Evolutionary conservation across 2,329 filamentous ascomycete genomes (phyloP), one percentile per base, ranked within the genome.

Genomic region (Eutypella sp.): DNA sequence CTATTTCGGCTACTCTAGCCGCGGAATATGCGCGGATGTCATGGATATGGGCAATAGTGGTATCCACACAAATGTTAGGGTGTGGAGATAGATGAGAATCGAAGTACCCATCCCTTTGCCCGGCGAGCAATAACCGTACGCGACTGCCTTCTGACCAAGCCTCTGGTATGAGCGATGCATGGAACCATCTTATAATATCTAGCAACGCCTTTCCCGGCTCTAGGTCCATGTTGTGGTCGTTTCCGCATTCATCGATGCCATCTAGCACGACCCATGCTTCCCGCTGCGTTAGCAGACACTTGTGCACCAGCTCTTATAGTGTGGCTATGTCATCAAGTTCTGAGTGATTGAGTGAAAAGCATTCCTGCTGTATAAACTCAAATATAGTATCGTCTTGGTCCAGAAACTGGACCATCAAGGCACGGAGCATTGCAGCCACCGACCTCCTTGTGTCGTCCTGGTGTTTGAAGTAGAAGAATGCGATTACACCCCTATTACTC

Each of bases 401-500:
- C 2, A 44, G 42, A 6, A 49, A 20, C 36, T 49, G 47, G 20
- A 33, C 40, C n/a, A 49, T 15, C 5, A 49, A 16, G 18, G 47
- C 19, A n/a, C 47, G 44, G 3, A 47, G 15, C 48, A 52, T 50
- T 8, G 42, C 2, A 10, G 8, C 10, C 41, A 50, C 45, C 1
- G 45, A 45, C 6, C 18, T 36, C 19, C 47, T 52, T 2, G 40
- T 42, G 5, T 50, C 29, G 9, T 39, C 34, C 3, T 13, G 22
- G 7, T 50, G 42, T 16, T 50, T 50, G 41, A 52, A 52, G 20
- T 43, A 50, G 42, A 50, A 52, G 41, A 48, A 52, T 7, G 48
- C 16, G 11, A 34, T 2, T 3, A 9, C 8, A 15, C 15, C 18
- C 15, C 24, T 25, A 11, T 40, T 22, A 10, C 4, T 34, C 13